Base-by-base conservation (phyloP, 2,329 filamentous ascomycete species). In the Diplodia scrobiculata region DNA sequence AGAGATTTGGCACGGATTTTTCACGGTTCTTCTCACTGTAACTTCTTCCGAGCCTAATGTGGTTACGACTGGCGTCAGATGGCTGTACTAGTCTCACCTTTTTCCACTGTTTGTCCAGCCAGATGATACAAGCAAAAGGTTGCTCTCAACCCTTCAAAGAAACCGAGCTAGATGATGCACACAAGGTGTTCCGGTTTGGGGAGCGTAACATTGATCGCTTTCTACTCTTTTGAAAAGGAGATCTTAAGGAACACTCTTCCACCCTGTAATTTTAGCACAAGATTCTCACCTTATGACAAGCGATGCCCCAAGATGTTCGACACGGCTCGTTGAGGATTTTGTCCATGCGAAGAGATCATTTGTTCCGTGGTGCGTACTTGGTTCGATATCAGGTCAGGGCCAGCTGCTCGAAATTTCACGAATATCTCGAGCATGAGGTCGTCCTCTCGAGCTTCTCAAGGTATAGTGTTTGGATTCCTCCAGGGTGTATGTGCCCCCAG, bases 11-110 rank as follows among this genome's bases (percentile, higher is more conserved):
- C 5, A n/a, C 21, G 41, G 58, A 19, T 27, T 50, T 17, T 25
- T 36, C 5, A n/a, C 14, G 17, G 14, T 11, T 62, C 25, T 17
- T 29, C 9, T 11, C 6, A n/a, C 45, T 50, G 29, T n/a, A 29
- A 2, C n/a, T 50, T 25, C 6, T 7, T 14, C 9, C 25, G 1
- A 45, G 3, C 25, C 45, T 34, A 62, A 62, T 62, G 58, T 45
- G 58, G 29, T 21, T 62, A 62, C 19, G 58, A 62, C 25, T 62
- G 58, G 58, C 45, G 58, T 50, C 13, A 6, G 19, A 29, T 36
- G 45, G 41, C 21, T 45, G n/a, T 10, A 45, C 41, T 45, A 45
- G 19, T 45, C 41, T 45, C 41, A 45, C 41, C 41, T 45, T 45
- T 19, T 19, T n/a, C 6, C 2, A 45, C 41, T 6, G n/a, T 19